Evolutionary conservation across 371 early-diverging fungal genomes (phyloP).

Genomic region (Fennellomyces sp.): DNA sequence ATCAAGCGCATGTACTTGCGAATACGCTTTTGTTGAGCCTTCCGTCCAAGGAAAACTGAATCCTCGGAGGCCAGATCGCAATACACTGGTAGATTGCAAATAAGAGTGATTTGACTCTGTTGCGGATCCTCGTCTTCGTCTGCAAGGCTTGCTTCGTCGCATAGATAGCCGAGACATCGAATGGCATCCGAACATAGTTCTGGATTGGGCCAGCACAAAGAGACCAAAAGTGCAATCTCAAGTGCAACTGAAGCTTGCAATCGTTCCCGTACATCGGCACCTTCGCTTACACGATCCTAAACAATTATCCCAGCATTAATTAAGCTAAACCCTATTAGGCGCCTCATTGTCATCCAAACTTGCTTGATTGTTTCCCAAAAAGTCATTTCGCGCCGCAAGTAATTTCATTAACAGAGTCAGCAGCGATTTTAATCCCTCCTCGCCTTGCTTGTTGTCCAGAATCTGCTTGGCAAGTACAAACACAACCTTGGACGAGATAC

Average conservation of each 20-base stretch:
- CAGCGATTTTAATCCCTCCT: slow-evolving; percentile 57
- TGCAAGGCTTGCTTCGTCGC: slow-evolving; percentile 61
- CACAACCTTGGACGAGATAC: slow-evolving; percentile 56
- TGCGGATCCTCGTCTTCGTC: slow-evolving; percentile 59
- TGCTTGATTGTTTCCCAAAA: slow-evolving; percentile 58
- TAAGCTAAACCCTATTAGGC: not conserved
- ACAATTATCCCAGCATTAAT: not conserved
- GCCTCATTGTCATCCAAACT: not conserved
- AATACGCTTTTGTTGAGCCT: slow-evolving; percentile 80
- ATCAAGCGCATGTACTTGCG: slow-evolving; percentile 72
- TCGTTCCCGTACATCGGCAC: slow-evolving; percentile 64
- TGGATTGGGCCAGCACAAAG: slow-evolving; percentile 74
- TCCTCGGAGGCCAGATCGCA: slow-evolving; percentile 62
- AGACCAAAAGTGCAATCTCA: slow-evolving; percentile 76
- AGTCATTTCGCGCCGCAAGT: slow-evolving; percentile 64
- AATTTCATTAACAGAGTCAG: slow-evolving; percentile 64
- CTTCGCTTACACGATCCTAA: slow-evolving; percentile 49
- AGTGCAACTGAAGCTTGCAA: slow-evolving; percentile 71
- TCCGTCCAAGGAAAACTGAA: slow-evolving; percentile 63
- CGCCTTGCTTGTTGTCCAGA: slow-evolving; percentile 54
- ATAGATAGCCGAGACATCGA: slow-evolving; percentile 61
- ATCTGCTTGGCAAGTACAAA: slow-evolving; percentile 47
- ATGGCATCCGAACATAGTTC: slow-evolving; percentile 67
- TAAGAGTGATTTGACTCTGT: slow-evolving; percentile 55
- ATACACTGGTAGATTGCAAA: slow-evolving; percentile 72